phyloP scores from a whole-genome alignment of 129 eudicot genomes.

The Flaveria trinervia region DNA sequence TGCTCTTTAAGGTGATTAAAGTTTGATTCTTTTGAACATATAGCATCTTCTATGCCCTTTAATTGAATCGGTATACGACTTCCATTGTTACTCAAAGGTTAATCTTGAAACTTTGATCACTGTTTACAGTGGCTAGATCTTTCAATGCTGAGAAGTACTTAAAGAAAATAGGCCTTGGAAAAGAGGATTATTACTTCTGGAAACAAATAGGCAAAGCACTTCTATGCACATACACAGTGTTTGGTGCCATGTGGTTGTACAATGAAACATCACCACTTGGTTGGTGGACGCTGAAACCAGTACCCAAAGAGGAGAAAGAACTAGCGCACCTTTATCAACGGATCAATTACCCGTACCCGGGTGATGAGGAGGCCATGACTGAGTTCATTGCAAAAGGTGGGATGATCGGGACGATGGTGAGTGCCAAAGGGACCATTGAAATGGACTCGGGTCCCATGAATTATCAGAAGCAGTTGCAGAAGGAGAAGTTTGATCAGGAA shows the following conservation, averaged over 20 bases:
- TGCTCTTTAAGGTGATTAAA: not conserved
- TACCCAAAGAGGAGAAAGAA: conserved; percentile 89
- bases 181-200: conserved; percentile 75
- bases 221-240: conserved; percentile 71
- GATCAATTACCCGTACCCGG: conserved; percentile 82
- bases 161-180: conserved; percentile 75
- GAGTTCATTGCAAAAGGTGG: conserved; percentile 89
- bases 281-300: conserved; percentile 91
- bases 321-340: conserved; percentile 78
- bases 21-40: no score
- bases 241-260: conserved; percentile 76
- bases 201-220: conserved; percentile 83
- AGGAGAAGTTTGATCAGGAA: conserved; percentile 86
- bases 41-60: no score
- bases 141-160: conserved; percentile 62
- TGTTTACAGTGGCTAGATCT: conserved; percentile 41
- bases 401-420: conserved; percentile 87
- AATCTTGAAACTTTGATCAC: conserved; percentile 17
- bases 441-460: conserved; percentile 61
- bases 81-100: not conserved
- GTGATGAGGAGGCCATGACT: conserved; percentile 92
- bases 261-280: conserved; percentile 95
- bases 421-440: conserved; percentile 76
- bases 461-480: conserved; percentile 90
- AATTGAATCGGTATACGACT: no score